Conservation (phyloP, 2,329 filamentous ascomycete genomes). For the Aspergillus uvarum region DNA sequence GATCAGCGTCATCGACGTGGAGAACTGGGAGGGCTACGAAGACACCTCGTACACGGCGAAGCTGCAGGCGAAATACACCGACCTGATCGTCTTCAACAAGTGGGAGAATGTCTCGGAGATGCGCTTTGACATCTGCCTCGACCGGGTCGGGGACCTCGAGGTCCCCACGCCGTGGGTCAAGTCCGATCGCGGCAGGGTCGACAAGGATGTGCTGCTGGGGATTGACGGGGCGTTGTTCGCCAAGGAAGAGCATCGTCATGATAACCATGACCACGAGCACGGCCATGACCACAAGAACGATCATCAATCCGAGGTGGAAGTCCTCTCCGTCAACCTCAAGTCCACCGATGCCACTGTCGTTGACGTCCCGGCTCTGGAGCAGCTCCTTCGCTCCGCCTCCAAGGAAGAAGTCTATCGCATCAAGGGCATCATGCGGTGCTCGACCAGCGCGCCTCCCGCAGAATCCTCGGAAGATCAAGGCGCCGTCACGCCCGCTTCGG, state of each 20-base stretch:
- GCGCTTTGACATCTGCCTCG: slow-evolving; percentile 73
- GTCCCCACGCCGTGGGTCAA: slow-evolving; percentile 81
- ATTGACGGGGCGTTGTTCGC: slow-evolving; percentile 72
- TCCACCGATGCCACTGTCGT: slow-evolving; percentile 49
- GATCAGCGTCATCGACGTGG: slow-evolving; percentile 85
- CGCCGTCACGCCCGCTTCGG: slow-evolving; percentile 26
- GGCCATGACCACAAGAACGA: slow-evolving; percentile 47
- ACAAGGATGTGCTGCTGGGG: slow-evolving; percentile 77
- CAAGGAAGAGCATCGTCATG: slow-evolving; percentile 42
- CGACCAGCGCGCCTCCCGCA: slow-evolving; percentile 43
- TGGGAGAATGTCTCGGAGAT: slow-evolving; percentile 77
- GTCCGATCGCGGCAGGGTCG: slow-evolving; percentile 76
- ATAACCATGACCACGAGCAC: slow-evolving; percentile 34
- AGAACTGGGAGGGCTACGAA: slow-evolving; percentile 93
- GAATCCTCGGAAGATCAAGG: slow-evolving; percentile 48
- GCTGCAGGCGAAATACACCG: slow-evolving; percentile 85
- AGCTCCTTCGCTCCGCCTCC: slow-evolving; percentile 69
- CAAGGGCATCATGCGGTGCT: slow-evolving; percentile 64
- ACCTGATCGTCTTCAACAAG: slow-evolving; percentile 89
- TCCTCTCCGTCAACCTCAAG: slow-evolving; percentile 74
- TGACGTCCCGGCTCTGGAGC: slow-evolving; percentile 60
- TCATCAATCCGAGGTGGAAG: slow-evolving; percentile 86
- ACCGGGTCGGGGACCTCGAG: slow-evolving; percentile 77
- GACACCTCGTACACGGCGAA: slow-evolving; percentile 87
- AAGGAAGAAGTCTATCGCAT: slow-evolving; percentile 97